phyloP scores from a whole-genome alignment of 768 basidiomycete genomes.

The Leucogyrophana mollusca region DNA sequence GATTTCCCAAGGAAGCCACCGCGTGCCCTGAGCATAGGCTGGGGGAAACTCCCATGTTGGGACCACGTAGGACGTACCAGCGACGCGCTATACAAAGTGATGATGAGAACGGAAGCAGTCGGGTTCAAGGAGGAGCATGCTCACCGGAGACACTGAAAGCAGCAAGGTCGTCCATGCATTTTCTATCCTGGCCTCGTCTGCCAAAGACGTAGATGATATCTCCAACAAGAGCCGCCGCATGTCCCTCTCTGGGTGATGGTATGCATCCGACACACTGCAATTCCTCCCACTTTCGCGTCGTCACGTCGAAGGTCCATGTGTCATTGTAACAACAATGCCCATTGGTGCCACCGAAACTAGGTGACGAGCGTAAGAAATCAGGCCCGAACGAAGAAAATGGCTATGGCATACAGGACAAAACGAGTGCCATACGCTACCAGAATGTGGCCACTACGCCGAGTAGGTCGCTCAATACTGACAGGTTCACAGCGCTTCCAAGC shows the following conservation, averaged over 20 bases:
- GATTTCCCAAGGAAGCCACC: conserved; percentile 88
- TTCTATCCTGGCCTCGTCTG: conserved; percentile 94
- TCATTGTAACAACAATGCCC: conserved; percentile 99
- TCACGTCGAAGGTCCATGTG: conserved; percentile 91
- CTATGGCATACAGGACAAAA: conserved; percentile 82
- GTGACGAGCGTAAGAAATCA: conserved; percentile 13
- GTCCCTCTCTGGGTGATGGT: conserved; percentile 94
- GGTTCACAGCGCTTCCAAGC: conserved; percentile 82
- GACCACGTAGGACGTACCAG: conserved; percentile 99
- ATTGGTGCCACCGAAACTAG: conserved; percentile 95
- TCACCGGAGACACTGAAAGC: conserved; percentile 97
- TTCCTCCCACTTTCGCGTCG: conserved; percentile 83
- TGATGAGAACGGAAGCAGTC: background rate
- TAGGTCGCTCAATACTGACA: conserved; percentile 57
- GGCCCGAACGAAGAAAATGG: too few relatives aligned
- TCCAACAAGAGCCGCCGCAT: conserved; percentile 95
- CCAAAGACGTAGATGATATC: conserved; percentile 98
- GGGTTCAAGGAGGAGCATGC: conserved; percentile 26
- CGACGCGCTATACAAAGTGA: conserved; percentile 65
- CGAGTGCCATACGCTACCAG: conserved; percentile 81
- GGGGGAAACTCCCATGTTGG: conserved; percentile 98
- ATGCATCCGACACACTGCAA: conserved; percentile 97
- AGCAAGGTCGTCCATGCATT: conserved; percentile 90
- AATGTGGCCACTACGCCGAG: conserved; percentile 89
- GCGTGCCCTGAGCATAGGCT: conserved; percentile 93